Base-by-base conservation (phyloP, 2,329 filamentous ascomycete genomes). In the Thelonectria blattea region DNA sequence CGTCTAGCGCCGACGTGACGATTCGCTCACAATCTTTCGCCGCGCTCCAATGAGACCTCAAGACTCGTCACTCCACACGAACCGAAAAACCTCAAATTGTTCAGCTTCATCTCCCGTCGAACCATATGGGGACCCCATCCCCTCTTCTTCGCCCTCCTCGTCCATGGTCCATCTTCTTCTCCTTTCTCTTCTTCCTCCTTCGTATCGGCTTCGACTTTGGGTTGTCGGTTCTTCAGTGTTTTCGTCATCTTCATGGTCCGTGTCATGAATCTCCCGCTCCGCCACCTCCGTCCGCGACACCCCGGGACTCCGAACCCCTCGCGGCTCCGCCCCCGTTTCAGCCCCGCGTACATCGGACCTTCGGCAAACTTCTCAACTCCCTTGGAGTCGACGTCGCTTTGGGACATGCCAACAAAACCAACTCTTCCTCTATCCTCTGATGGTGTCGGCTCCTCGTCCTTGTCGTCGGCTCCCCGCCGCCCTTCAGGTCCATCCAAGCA, bases 311-410 rank as follows among this genome's bases (percentile, higher is more conserved):
- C 67, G 64, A 68, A 45, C 62, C 47, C 56, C 58, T 65, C 62
- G 51, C 67, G 67, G 67, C 67, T 69, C 67, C 67, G 67, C 67
- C 51, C 65, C 58, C 67, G 67, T 69, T 65, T 56, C 50, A 59
- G 65, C 41, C 60, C 67, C 65, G 59, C 61, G 47, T 58, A 52
- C 42, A 49, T 65, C 67, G 67, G 67, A 62, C 61, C 56, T 52
- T 61, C 57, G 30, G 18, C 18, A 39, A 32, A 22, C 15, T 45
- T 20, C 12, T 42, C 22, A 27, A 32, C 41, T 55, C 46, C 32
- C 20, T 51, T 41, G 57, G 41, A 2, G 41, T 51, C 20, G 52
- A 30, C 15, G 5, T 17, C 32, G 12, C 18, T 37, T 30, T 47
- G 14, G 45, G 17, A 11, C 20, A 47, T 42, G 27, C 42, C 22